Evolutionary conservation across 805 yeast genomes (phyloP).

Genomic region (Starmerella apis): DNA sequence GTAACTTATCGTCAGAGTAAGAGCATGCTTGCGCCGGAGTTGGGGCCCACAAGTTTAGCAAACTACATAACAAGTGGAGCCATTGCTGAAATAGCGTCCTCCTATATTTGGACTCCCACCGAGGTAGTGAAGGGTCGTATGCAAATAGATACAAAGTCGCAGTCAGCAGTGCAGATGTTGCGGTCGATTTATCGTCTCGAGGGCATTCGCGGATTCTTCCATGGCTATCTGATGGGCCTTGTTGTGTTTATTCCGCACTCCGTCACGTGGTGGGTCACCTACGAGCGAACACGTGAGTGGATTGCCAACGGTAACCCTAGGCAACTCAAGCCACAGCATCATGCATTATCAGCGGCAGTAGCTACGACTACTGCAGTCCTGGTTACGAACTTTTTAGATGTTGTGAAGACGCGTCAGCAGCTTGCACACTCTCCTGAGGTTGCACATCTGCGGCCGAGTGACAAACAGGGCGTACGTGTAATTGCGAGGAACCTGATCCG

Average conservation of each 20-base stretch:
- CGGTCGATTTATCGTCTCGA: constrained; percentile 43
- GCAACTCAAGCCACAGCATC: constrained; percentile 24
- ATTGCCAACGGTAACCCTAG: constrained; percentile 8
- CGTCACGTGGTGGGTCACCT: constrained; percentile 36
- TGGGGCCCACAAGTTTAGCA: constrained; percentile 30
- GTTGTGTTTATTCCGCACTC: constrained; percentile 37
- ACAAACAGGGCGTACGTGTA: constrained; percentile 28
- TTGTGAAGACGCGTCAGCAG: constrained; percentile 39
- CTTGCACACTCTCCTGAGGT: constrained; percentile 36
- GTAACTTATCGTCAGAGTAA: constrained; percentile 36
- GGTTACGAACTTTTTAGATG: constrained; percentile 35
- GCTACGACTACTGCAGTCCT: constrained; percentile 33
- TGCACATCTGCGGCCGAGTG: constrained; percentile 33
- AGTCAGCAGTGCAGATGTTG: constrained; percentile 21
- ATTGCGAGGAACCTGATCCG: constrained; percentile 33
- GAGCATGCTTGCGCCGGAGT: constrained; percentile 30
- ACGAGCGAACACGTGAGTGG: constrained; percentile 25
- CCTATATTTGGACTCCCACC: constrained; percentile 38
- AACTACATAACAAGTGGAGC: constrained; percentile 35
- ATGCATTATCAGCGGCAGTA: constrained; percentile 31
- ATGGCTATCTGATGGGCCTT: constrained; percentile 51
- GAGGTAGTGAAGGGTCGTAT: constrained; percentile 39
- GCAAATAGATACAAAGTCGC: constrained; percentile 30
- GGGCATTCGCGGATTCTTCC: constrained; percentile 67
- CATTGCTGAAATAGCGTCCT: constrained; percentile 34